Evolutionary conservation across 371 early-diverging fungal species (phyloP), one percentile per base, ranked within the genome.

Genomic region (Mucor sp.): DNA sequence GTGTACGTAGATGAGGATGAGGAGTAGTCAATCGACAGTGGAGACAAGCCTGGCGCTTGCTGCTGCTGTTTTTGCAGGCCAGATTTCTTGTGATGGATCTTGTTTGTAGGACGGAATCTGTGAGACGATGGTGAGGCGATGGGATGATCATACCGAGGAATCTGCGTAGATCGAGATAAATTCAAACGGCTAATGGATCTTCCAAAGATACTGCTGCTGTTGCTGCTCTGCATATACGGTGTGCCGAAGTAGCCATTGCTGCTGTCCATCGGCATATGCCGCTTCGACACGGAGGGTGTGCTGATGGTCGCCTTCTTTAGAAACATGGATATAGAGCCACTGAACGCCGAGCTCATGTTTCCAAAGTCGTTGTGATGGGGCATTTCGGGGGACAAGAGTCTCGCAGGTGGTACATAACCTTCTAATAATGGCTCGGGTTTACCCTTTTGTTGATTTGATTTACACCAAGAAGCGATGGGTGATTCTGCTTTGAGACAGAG

Each of bases 401-500:
- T 61, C 2, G 63, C 61, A 32, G 68, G 68, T 28, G 78, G 74
- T 32, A 48, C 55, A 61, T 78, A 78, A 64, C 74, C 77, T 67
- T 76, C 71, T 2, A 58, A 56, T 58, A 72, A 44, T 8, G 70
- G 68, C 19, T 33, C 23, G 6, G 77, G 75, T 12, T 67, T 63
- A 15, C 77, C 80, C 65, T 77, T 76, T 41, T 28, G 23, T 39
- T 61, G 41, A 9, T 65, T 64, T 32, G 59, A 48, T 25, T 48
- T 63, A n/a, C 66, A 50, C 80, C 80, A 80, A 3, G 30, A 33
- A 15, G 63, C 47, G 6, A 80, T 57, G 2, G 65, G 66, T 5
- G 75, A 71, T 41, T 74, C 75, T 17, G 73, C 73, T 44, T 67
- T 66, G 11, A 75, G 35, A 58, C 76, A 80, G 6, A 69, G 53